Conservation (phyloP, 169 alveolate species). For the Cryptosporidium meleagridis region DNA sequence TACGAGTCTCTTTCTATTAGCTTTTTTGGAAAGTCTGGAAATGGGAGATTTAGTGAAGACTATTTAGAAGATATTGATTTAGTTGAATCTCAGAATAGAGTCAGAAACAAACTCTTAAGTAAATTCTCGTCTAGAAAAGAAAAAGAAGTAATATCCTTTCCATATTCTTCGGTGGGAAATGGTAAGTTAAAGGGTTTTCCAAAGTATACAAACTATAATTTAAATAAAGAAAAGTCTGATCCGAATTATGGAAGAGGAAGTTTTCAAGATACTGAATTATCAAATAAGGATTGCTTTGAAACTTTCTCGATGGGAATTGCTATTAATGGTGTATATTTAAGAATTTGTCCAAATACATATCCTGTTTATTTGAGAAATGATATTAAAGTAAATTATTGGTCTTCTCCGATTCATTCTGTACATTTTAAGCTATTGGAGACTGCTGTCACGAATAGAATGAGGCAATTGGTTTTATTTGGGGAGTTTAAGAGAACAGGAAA, state of each 20-base stretch:
- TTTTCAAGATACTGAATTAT: constrained; percentile 3
- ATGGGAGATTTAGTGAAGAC: not conserved
- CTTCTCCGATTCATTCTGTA: constrained; percentile 50
- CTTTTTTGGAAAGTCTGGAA: not conserved
- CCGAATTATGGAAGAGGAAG: constrained; percentile 16
- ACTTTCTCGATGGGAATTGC: constrained; percentile 51
- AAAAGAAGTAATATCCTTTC: constrained; percentile 13
- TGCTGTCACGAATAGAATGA: constrained; percentile 59
- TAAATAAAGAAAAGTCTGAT: constrained; percentile 7
- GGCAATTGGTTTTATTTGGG: constrained; percentile 45
- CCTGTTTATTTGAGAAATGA: constrained; percentile 50
- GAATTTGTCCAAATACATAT: constrained; percentile 56
- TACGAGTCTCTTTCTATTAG: constrained; percentile 5
- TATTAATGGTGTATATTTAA: constrained; percentile 44
- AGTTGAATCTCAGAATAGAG: not conserved
- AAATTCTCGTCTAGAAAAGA: constrained; percentile 38
- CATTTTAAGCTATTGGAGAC: constrained; percentile 38
- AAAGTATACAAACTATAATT: constrained; percentile 27
- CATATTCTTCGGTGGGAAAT: constrained; percentile 7
- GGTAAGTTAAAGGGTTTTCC: constrained; percentile 47
- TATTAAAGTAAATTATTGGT: constrained; percentile 2
- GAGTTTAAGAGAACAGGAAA: constrained; percentile 21
- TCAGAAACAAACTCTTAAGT: not conserved
- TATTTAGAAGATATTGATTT: not conserved
- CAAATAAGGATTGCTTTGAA: constrained; percentile 20